phyloP scores from a whole-genome alignment of 352 stramenopile species.

The Phytophthora lateralis region DNA sequence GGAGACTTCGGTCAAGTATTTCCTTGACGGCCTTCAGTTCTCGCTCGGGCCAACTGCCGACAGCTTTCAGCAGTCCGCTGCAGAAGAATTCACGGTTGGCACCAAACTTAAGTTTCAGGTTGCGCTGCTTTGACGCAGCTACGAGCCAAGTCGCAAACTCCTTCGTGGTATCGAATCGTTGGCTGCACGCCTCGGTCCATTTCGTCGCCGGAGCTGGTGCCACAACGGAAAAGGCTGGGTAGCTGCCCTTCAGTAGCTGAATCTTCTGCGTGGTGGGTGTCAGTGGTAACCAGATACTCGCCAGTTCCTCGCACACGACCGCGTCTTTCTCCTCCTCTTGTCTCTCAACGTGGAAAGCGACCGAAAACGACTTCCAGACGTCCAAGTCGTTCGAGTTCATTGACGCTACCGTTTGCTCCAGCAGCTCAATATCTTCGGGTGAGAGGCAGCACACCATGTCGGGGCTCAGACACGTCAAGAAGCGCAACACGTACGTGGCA shows the following conservation, averaged over 20 bases:
- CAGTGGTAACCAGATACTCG: conserved; percentile 5
- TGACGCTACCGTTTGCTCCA: conserved; percentile 31
- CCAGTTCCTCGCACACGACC: conserved; percentile 19
- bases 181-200: background rate
- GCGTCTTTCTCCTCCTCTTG: conserved; percentile 65
- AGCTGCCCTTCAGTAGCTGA: conserved; percentile 46
- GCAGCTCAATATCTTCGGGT: conserved; percentile 30
- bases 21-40: conserved; percentile 32
- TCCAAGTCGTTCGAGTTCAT: conserved; percentile 37
- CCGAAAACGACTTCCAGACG: conserved; percentile 45
- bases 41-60: conserved; percentile 24
- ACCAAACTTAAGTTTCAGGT: conserved; percentile 21
- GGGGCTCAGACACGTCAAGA: conserved; percentile 57
- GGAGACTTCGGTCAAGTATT: conserved; percentile 29
- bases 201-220: conserved; percentile 39
- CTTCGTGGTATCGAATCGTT: conserved; percentile 18
- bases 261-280: background rate
- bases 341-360: conserved; percentile 53
- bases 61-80: conserved; percentile 24
- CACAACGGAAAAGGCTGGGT: conserved; percentile 32
- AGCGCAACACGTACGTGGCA: conserved; percentile 74
- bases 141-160: conserved; percentile 37
- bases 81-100: background rate
- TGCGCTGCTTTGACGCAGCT: conserved; percentile 20
- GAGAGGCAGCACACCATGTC: conserved; percentile 63